These are phyloP conservation scores for Penicillium fimorum DNA, from an alignment of 495 filamentous ascomycete species.

Conservation along the genomic window DNA sequence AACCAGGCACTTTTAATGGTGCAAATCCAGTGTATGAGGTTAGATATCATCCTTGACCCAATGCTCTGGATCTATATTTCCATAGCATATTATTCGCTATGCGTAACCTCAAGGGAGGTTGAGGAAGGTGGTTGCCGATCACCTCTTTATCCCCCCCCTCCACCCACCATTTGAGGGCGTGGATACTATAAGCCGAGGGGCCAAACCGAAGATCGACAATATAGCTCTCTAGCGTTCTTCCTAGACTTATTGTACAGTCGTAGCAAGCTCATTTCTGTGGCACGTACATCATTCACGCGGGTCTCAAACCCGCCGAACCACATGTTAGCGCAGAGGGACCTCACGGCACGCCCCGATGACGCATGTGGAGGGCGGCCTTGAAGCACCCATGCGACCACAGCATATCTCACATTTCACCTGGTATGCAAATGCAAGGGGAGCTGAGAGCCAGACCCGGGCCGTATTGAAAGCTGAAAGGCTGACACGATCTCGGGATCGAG, in stretches of 20 bases:
- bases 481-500: conserved; percentile 23
- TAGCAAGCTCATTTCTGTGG: conserved; percentile 12
- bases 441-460: conserved; percentile 15
- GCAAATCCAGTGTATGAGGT: not conserved
- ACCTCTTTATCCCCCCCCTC: not conserved
- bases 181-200: not conserved
- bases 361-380: conserved; percentile 23
- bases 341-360: conserved; percentile 24
- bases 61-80: conserved; percentile 4
- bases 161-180: not conserved
- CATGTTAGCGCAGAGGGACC: conserved; percentile 11
- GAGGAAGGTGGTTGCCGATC: not conserved
- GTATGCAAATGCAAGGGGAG: conserved; percentile 30
- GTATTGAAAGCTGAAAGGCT: conserved; percentile 17
- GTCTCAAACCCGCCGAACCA: conserved; percentile 22
- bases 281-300: conserved; percentile 15
- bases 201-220: not conserved
- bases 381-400: conserved; percentile 12
- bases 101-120: not conserved
- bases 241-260: not conserved
- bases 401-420: conserved; percentile 7
- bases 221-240: conserved; percentile 5
- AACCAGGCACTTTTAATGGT: not conserved
- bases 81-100: conserved; percentile 3
- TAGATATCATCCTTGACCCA: not conserved